Percentiles rank a stretch among this genome's conserved stretches.
Conservation (phyloP, 495 filamentous ascomycete genomes). For the Neurospora cerealis region DNA sequence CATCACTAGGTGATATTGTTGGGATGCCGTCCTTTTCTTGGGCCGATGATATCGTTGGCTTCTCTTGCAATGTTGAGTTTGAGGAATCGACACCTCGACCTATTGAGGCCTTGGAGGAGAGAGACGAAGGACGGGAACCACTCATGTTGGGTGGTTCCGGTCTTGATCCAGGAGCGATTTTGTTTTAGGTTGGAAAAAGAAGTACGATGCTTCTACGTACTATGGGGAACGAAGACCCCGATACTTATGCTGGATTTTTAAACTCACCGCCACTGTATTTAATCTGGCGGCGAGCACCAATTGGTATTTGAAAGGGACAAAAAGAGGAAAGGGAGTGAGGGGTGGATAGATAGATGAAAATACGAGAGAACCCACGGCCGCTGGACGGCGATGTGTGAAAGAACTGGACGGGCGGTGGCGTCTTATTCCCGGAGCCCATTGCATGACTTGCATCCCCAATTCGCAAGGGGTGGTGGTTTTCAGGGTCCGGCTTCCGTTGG, state of each 20-base stretch:
- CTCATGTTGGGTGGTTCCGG: background rate
- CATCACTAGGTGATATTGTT: background rate
- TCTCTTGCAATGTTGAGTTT: background rate
- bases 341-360: background rate
- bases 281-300: background rate
- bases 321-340: background rate
- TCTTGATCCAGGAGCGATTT: background rate
- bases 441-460: background rate
- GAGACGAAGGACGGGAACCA: background rate
- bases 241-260: background rate
- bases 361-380: background rate
- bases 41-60: background rate
- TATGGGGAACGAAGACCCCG: background rate
- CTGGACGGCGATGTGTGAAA: background rate
- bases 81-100: background rate
- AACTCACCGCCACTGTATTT: background rate
- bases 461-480: background rate
- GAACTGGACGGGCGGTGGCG: background rate
- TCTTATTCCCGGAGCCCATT: background rate
- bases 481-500: too few species aligned
- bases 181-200: background rate
- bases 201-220: background rate
- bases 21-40: background rate
- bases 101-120: background rate
- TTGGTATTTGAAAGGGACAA: background rate